These are phyloP conservation scores for Geranium brycei DNA, from an alignment of 345 rosid genomes.

Conservation along the genomic window DNA sequence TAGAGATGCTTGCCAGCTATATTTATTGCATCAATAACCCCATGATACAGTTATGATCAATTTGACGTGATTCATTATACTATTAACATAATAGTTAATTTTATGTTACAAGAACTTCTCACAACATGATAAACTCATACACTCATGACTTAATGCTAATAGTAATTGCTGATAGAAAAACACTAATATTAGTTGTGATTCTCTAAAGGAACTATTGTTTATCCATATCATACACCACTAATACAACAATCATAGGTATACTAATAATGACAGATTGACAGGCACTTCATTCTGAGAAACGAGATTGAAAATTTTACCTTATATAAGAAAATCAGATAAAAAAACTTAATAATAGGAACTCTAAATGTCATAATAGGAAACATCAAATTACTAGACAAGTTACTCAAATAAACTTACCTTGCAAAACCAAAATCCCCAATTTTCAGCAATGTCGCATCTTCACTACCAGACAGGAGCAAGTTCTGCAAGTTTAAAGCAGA, in stretches of 20 bases:
- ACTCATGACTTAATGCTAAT: too few relatives aligned
- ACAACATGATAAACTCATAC: too few relatives aligned
- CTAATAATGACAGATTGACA: background rate
- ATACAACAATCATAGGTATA: background rate
- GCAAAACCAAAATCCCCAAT: constrained; percentile 93
- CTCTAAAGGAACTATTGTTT: background rate
- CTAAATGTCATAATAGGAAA: background rate
- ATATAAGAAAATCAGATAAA: too few relatives aligned
- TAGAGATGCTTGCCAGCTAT: background rate
- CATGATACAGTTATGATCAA: constrained; percentile 1
- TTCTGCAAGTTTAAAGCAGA: constrained; percentile 33
- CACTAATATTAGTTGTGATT: background rate
- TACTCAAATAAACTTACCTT: constrained; percentile 25
- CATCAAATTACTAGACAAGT: background rate
- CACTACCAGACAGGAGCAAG: constrained; percentile 49
- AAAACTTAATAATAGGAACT: background rate
- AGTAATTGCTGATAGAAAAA: too few relatives aligned
- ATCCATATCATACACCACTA: background rate
- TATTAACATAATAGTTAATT: background rate
- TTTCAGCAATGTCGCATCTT: constrained; percentile 42
- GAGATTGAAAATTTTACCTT: background rate
- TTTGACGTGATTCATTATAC: background rate
- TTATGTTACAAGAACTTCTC: background rate
- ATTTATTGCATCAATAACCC: background rate
- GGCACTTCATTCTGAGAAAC: background rate